Conservation (phyloP, 2,329 filamentous ascomycete species). For the Fusarium sp. region DNA sequence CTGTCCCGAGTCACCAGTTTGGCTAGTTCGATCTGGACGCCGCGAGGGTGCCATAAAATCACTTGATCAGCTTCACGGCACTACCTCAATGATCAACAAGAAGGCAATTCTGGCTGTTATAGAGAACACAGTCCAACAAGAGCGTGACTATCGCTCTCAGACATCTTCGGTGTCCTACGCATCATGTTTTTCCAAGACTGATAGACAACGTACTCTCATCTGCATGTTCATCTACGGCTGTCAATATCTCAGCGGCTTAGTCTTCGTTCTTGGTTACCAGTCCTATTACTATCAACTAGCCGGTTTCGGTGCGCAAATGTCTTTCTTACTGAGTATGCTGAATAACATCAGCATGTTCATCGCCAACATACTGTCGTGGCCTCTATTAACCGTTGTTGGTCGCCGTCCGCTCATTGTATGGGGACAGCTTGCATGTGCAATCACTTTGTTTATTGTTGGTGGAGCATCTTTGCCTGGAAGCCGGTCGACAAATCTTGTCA, state of each 20-base stretch:
- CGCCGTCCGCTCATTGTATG: conserved; percentile 14
- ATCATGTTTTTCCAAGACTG: background rate
- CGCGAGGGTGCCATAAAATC: conserved; percentile 1
- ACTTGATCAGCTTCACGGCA: conserved; percentile 1
- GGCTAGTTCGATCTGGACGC: background rate
- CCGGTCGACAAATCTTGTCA: background rate
- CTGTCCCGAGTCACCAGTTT: conserved; percentile 7
- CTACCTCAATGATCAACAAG: background rate
- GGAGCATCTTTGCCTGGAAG: conserved; percentile 5
- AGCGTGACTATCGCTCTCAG: background rate
- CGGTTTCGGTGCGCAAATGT: conserved; percentile 1
- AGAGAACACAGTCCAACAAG: conserved; percentile 4
- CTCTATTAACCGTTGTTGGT: conserved; percentile 4
- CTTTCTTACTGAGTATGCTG: conserved; percentile 13
- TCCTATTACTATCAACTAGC: conserved; percentile 16
- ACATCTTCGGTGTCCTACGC: background rate
- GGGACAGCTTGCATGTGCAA: conserved; percentile 4
- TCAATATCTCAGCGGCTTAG: conserved; percentile 2
- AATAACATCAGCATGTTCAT: conserved; percentile 18
- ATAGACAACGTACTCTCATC: conserved; percentile 14
- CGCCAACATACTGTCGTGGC: conserved; percentile 19
- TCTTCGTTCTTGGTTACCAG: conserved; percentile 18
- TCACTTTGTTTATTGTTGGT: conserved; percentile 8
- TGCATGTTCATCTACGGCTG: conserved; percentile 11
- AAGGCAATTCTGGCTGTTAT: conserved; percentile 1